Base-by-base conservation (phyloP, 2,329 filamentous ascomycete genomes). In the Dactylellina sp. region DNA sequence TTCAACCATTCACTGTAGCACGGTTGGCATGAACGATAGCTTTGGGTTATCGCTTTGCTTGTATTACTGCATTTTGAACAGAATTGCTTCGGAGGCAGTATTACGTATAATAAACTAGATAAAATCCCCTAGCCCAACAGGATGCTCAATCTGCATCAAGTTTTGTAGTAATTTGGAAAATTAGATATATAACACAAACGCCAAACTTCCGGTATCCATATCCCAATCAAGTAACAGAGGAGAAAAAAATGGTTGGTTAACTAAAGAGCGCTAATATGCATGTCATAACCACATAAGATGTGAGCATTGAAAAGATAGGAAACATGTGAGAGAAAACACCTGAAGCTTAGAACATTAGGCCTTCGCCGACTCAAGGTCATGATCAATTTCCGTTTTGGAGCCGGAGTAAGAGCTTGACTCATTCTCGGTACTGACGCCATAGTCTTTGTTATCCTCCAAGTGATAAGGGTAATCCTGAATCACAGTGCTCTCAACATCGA, bases 401-500 rank as follows among this genome's bases (percentile, higher is more conserved):
- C 61, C 70, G 11, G 70, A 74, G 47, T 74, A 74, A 32, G 70
- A 74, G 50, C 70, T 66, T 12, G 61, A 61, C 32, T 74, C 70
- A n/a, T 53, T 47, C 47, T 72, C 68, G 22, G 52, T 16, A 16
- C 18, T 52, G 18, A 46, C 11, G 4, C 22, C 47, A 53, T 50
- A 64, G 5, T 25, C 37, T 22, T 24, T 18, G 24, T 28, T 55
- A 22, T 39, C 40, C 11, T 59, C 49, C 9, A 56, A 25, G 7
- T 62, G 39, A 12, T 56, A 74, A 20, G 70, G 70, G 32, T 74
- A 74, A 22, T 74, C 70, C 14, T 37, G 61, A n/a, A 74, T 74
- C 7, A 40, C 61, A 20, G 70, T 62, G 22, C 61, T 74, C 37
- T 74, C 70, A 37, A 74, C 55, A 24, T 74, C 70, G 25, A 66